Base-by-base conservation (phyloP, 139 green algal genomes). In the Nannochloris sp. region DNA sequence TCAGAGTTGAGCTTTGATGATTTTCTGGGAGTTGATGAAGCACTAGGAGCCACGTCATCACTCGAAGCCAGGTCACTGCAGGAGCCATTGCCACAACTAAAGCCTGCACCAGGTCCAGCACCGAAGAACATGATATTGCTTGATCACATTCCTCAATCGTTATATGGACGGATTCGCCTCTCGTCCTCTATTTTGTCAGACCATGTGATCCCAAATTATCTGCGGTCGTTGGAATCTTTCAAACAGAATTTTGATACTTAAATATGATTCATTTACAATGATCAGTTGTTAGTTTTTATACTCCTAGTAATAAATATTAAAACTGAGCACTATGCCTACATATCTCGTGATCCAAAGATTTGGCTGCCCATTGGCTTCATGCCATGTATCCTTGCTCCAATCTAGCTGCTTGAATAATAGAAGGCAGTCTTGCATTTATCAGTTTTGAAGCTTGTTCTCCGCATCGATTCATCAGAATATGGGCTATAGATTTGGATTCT, bases 191-290 rank as follows among this genome's bases (percentile, higher is more conserved):
- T 91, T 84, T 66, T 93, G 18, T 57, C 67, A 21, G 85, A 94
- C 61, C 86, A 94, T 68, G 81, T 92, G 46, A 81, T 89, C 51
- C 84, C 82, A 9, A 58, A 71, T 16, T 92, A 94, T 72, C 68
- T 88, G 21, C 56, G 53, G 9, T 71, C 81, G 3, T 62, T 94
- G 56, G 76, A 85, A 29, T 73, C 25, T 16, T 53, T 54, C 11
- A 44, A 18, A 53, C 34, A 11, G 7, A 40, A 40, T 40, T 40
- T 40, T 40, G 34, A 40, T 40, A 40, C 14, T 40, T 40, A 40
- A 40, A 40, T 40, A 40, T 8, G 34, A 40, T 40, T 29, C 7
- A 40, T 40, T 40, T 40, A 11, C 49, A 34, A 11, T 4, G 49
- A 25, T 25, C 49, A 57, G 23, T 11, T 25, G 27, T 29, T 29